Evolutionary conservation across 306 rosid species (phyloP).

Genomic region (Quercus robur): DNA sequence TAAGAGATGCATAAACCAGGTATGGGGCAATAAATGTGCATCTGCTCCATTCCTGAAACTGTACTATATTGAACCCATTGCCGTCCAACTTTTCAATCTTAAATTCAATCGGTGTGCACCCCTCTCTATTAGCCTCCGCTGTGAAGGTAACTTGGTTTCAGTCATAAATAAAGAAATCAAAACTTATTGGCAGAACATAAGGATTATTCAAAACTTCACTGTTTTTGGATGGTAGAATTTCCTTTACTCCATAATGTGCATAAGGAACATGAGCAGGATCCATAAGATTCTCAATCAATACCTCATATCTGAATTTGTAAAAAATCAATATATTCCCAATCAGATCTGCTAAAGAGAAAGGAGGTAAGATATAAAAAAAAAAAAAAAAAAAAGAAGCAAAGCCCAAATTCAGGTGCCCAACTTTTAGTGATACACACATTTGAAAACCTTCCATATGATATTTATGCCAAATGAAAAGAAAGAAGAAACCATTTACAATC

Average conservation of each 20-base stretch:
- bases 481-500: neutral
- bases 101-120: conserved; percentile 78
- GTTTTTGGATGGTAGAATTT: conserved; percentile 43
- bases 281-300: conserved; percentile 17
- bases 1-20: conserved; percentile 43
- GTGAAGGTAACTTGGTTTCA: conserved; percentile 25
- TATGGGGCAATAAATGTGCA: conserved; percentile 66
- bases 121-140: conserved; percentile 85
- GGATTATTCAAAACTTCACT: conserved; percentile 15
- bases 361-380: neutral
- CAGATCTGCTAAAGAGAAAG: neutral
- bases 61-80: conserved; percentile 61
- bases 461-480: neutral
- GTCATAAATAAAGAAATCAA: conserved; percentile 7
- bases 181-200: neutral
- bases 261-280: conserved; percentile 23
- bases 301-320: conserved; percentile 69
- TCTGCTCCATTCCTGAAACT: conserved; percentile 45
- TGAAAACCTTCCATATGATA: neutral
- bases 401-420: neutral
- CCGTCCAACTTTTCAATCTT: conserved; percentile 37
- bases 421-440: neutral
- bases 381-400: neutral
- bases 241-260: conserved; percentile 25
- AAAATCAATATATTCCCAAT: conserved; percentile 1